Base-by-base conservation (phyloP, 1,284 basidiomycete species). In the Cryptococcus floricola region DNA sequence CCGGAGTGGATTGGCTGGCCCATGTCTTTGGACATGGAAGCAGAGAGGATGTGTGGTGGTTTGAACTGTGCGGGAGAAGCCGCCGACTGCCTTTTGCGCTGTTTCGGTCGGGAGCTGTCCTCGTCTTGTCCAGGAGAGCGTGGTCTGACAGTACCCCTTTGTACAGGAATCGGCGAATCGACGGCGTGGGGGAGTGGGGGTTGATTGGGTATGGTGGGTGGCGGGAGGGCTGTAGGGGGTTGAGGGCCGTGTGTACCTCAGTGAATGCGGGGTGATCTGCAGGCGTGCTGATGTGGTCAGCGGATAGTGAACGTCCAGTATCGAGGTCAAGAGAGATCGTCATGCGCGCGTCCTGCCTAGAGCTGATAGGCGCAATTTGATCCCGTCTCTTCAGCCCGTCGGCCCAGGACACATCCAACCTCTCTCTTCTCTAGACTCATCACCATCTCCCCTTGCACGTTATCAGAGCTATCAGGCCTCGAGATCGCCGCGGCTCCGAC, bases 81-180 rank as follows among this genome's bases (percentile, higher is more conserved):
- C 50, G 58, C 39, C 53, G 54, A 49, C 41, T 56, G 49, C 49
- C 53, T 49, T 16, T 18, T n/a, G 19, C 53, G 53, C 48, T 55
- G 53, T 55, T 50, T 50, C n/a, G 55, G 50, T 45, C 46, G 14
- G 43, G 39, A 31, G 48, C 43, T 50, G 48, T 52, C 42, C 53
- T 49, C 53, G 25, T 56, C 60, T 27, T 53, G 54, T 12, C 56
- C 58, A 16, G 53, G 54, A 18, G 61, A 62, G 19, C 60, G 56
- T 25, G 43, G 61, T 44, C 61, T 61, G 37, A 43, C 57, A 18
- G 48, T 56, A 28, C 59, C 61, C 47, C 61, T 56, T 58, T 63
- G 64, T 56, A 58, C 16, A 16, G 45, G 31, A 34, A 34, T 5
- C 31, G 31, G 31, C 31, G 31, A 34, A 34, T 34, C 31, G 31